Evolutionary conservation across 495 filamentous ascomycete genomes (phyloP).

Genomic region (Daldinia loculata): DNA sequence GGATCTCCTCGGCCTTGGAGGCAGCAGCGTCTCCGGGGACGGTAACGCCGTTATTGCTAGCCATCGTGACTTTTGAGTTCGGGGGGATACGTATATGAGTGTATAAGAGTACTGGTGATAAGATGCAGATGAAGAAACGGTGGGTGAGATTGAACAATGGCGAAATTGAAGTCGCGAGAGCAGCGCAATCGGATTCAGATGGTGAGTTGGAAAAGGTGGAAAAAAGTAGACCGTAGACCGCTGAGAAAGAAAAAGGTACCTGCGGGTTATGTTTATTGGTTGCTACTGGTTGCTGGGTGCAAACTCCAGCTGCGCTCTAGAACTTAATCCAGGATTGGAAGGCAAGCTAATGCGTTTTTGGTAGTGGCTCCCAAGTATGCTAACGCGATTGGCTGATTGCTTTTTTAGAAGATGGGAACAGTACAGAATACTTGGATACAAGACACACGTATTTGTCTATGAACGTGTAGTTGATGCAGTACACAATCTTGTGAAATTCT

Average conservation of each 20-base stretch:
- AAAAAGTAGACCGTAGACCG: conserved; percentile 21
- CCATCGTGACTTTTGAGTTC: conserved; percentile 45
- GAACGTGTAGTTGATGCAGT: not conserved
- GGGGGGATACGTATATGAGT: conserved; percentile 7
- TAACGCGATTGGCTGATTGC: conserved; percentile 24
- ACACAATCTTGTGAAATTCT: not conserved
- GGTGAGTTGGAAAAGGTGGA: conserved; percentile 22
- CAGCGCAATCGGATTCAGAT: conserved; percentile 39
- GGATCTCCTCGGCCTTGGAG: conserved; percentile 44
- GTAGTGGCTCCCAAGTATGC: conserved; percentile 13
- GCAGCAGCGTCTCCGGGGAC: conserved; percentile 43
- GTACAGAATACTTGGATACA: not conserved
- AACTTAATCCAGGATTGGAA: conserved; percentile 35
- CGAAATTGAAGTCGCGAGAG: conserved; percentile 24
- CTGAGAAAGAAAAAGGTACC: conserved; percentile 28
- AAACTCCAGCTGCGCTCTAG: conserved; percentile 32
- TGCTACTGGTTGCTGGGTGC: conserved; percentile 16
- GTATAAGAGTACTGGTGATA: not conserved
- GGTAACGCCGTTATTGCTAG: conserved; percentile 51
- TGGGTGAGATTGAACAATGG: conserved; percentile 35
- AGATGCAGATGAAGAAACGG: not conserved
- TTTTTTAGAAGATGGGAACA: conserved; percentile 7
- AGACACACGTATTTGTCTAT: not conserved
- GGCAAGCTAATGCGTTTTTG: conserved; percentile 19
- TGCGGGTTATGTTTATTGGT: conserved; percentile 32